Conservation (phyloP, 83 land plant species). For the Larix sibirica region DNA sequence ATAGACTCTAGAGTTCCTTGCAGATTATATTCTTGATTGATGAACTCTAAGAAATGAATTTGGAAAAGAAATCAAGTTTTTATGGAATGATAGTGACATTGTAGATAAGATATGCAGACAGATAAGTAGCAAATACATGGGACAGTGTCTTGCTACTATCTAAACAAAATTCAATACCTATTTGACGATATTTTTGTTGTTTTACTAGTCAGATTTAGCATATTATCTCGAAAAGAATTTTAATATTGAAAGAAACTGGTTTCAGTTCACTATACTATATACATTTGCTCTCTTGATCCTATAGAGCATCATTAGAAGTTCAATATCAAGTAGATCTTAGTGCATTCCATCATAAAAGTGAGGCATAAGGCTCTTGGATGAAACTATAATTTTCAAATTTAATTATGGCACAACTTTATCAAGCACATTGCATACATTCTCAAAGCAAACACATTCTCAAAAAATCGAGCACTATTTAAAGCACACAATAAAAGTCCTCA, state of each 20-base stretch:
- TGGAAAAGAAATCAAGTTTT: too few relatives aligned
- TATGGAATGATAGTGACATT: too few relatives aligned
- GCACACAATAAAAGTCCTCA: background rate
- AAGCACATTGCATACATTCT: background rate
- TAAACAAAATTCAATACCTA: background rate
- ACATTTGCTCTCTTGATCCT: background rate
- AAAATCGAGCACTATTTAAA: background rate
- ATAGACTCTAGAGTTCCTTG: too few relatives aligned
- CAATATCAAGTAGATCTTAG: slow-evolving; percentile 11
- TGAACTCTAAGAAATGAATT: too few relatives aligned
- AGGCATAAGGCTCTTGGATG: background rate
- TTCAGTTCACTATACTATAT: background rate
- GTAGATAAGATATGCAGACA: too few relatives aligned
- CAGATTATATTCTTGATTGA: too few relatives aligned
- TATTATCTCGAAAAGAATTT: background rate
- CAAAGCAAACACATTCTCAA: background rate
- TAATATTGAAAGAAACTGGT: background rate
- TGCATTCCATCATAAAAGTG: background rate
- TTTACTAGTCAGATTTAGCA: background rate
- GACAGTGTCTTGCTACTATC: too few relatives aligned
- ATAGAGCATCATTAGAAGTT: background rate
- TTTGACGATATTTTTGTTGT: background rate
- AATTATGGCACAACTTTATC: background rate
- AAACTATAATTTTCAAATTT: background rate
- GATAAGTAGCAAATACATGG: too few relatives aligned